phyloP scores from a whole-genome alignment of 257 asterid genomes.

The Gentiana straminea region DNA sequence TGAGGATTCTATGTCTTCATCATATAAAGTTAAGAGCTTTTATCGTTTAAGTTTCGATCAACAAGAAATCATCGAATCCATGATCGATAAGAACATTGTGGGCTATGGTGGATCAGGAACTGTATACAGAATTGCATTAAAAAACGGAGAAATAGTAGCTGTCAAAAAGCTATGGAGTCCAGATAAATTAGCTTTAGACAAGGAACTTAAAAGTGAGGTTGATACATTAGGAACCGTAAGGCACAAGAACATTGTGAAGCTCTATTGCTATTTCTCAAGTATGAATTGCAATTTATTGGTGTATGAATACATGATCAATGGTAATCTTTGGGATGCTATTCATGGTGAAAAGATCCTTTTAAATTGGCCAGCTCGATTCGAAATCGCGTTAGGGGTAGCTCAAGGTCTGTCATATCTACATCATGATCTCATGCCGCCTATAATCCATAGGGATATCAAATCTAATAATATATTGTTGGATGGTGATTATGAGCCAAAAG shows the following conservation, averaged over 20 bases:
- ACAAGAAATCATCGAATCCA: slow-evolving; percentile 57
- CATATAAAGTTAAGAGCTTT: slow-evolving; percentile 76
- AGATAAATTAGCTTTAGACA: slow-evolving; percentile 38
- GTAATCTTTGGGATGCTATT: slow-evolving; percentile 81
- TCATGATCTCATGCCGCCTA: slow-evolving; percentile 72
- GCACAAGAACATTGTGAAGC: slow-evolving; percentile 91
- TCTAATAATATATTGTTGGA: slow-evolving; percentile 78
- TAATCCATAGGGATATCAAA: slow-evolving; percentile 81
- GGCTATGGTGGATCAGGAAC: slow-evolving; percentile 96
- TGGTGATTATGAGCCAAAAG: slow-evolving; percentile 59
- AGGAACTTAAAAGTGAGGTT: slow-evolving; percentile 71
- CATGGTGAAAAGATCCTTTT: slow-evolving; percentile 41
- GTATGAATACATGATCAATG: slow-evolving; percentile 82
- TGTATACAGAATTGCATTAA: slow-evolving; percentile 65
- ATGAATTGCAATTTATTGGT: slow-evolving; percentile 59
- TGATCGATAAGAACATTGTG: slow-evolving; percentile 85
- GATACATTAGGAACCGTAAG: slow-evolving; percentile 84
- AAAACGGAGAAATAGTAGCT: slow-evolving; percentile 57
- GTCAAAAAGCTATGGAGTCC: slow-evolving; percentile 84
- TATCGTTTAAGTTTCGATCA: slow-evolving; percentile 70
- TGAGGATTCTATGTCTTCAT: slow-evolving; percentile 44
- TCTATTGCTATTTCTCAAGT: slow-evolving; percentile 66
- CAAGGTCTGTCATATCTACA: slow-evolving; percentile 90
- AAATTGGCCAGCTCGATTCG: slow-evolving; percentile 78
- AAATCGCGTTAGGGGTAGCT: slow-evolving; percentile 70